Conservation (phyloP, 192 early-diverging fungal species). For the Lunasporangiospora selenospora region DNA sequence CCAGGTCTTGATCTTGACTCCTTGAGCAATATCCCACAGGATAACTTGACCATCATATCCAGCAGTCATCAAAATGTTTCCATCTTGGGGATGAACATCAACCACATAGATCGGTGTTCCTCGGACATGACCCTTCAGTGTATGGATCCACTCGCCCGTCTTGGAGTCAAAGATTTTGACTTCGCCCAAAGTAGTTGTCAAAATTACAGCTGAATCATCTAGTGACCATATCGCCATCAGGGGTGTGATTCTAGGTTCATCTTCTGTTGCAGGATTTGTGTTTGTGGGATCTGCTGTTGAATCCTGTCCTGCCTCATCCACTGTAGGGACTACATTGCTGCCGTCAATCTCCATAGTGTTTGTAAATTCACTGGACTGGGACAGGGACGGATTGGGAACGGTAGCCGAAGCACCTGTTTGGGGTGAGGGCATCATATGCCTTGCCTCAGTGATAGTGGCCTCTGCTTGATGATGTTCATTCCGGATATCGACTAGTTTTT, state of each 20-base stretch:
- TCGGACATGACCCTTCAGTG: slow-evolving; percentile 59
- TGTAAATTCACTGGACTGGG: no score
- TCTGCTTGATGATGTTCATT: slow-evolving; percentile 41
- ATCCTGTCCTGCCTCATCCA: no score
- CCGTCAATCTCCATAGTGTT: no score
- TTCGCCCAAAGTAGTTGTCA: slow-evolving; percentile 72
- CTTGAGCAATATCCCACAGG: slow-evolving; percentile 78
- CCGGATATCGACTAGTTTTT: slow-evolving; percentile 36
- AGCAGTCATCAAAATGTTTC: slow-evolving; percentile 75
- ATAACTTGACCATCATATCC: slow-evolving; percentile 85
- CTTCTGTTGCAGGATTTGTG: background rate
- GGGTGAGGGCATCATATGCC: slow-evolving; percentile 47
- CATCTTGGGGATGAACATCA: slow-evolving; percentile 76
- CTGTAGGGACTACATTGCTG: no score
- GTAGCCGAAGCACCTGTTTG: no score
- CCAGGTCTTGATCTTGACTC: slow-evolving; percentile 58
- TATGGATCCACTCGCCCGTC: slow-evolving; percentile 62
- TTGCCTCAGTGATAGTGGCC: slow-evolving; percentile 42
- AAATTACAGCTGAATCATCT: slow-evolving; percentile 71
- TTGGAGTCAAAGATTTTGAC: slow-evolving; percentile 70
- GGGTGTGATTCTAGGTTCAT: slow-evolving; percentile 32
- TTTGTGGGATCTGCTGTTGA: background rate
- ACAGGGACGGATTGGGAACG: no score
- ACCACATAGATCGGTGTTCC: slow-evolving; percentile 73
- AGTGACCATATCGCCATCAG: slow-evolving; percentile 74